Percentiles rank a stretch among this genome's conserved stretches.
phyloP scores from a whole-genome alignment of 257 asterid genomes.

The Cruciata laevipes region DNA sequence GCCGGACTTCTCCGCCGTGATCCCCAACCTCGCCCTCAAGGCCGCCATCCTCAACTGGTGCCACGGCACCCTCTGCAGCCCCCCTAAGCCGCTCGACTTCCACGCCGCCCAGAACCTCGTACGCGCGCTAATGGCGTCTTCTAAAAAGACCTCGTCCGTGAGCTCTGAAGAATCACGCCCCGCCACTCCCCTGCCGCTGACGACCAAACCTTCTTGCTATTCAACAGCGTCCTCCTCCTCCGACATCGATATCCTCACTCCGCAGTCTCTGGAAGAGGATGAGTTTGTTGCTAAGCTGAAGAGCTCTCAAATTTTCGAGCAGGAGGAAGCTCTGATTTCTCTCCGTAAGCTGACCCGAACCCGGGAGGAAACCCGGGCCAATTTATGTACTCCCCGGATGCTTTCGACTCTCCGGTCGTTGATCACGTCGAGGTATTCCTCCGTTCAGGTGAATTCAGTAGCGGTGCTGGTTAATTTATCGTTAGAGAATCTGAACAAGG shows the following conservation, averaged over 20 bases:
- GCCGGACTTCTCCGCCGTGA: conserved; percentile 61
- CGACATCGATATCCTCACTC: conserved; percentile 31
- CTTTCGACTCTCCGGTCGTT: conserved; percentile 46
- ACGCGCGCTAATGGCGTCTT: conserved; percentile 21
- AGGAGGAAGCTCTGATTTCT: conserved; percentile 53
- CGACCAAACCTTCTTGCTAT: conserved; percentile 50
- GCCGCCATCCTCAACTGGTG: conserved; percentile 74
- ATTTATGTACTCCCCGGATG: conserved; percentile 60
- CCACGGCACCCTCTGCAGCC: conserved; percentile 33
- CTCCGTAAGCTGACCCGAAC: conserved; percentile 76
- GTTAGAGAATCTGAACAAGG: conserved; percentile 69
- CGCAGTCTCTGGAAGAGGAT: conserved; percentile 45
- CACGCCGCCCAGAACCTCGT: conserved; percentile 57
- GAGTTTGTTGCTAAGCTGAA: conserved; percentile 39
- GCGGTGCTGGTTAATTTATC: conserved; percentile 85
- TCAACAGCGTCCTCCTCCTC: conserved; percentile 59
- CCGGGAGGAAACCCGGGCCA: conserved; percentile 53
- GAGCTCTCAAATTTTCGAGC: conserved; percentile 63
- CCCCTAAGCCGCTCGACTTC: conserved; percentile 55
- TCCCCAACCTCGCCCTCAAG: conserved; percentile 81
- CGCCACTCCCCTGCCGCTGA: conserved; percentile 34
- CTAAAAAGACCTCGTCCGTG: conserved; percentile 21
- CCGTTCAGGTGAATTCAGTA: conserved; percentile 67
- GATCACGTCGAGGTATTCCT: conserved; percentile 44
- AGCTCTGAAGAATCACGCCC: conserved; percentile 51